Base-by-base conservation (phyloP, 169 alveolate genomes). In the Cryptosporidium muris region DNA sequence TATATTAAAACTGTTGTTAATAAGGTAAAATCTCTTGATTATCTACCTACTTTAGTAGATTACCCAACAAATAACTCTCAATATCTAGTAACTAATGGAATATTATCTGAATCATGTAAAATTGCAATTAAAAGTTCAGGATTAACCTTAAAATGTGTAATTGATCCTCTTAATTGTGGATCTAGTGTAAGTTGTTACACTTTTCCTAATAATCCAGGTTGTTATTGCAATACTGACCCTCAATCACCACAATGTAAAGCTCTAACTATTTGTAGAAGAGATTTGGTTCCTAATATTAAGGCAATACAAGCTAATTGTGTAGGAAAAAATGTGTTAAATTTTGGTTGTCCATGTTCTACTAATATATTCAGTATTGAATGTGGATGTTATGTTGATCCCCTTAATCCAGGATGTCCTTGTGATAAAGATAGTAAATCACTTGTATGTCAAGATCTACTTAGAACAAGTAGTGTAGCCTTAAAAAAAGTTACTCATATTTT, bases 341-440 rank as follows among this genome's bases (percentile, higher is more conserved):
- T 58, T 36, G 60, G 49, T 11, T 74, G 85, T 43, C 85, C 85
- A 25, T 74, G 85, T n/a, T 74, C 67, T 12, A 74, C 12, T 25
- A 74, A 74, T 74, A 58, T 74, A 74, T 60, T 74, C 38, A 62
- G 67, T 48, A 8, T 74, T 5, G 85, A 74, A 51, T 74, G 85
- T 58, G 60, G 85, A 4, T 74, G 85, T 64, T 45, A 63, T 48
- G 68, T 62, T n/a, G 54, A 43, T 37, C 68, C 85, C 4, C 40
- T 58, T 6, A 74, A 74, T 48, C 85, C 85, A 3, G 85, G 85
- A 54, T 74, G 85, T 16, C 85, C 85, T 7, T 74, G 85, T 5
- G 74, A 74, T 5, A 74, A 74, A 42, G 63, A 74, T 5, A 66
- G 62, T 5, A 45, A 9, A 42, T 74, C 85, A 7, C 66, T 74